phyloP scores from a whole-genome alignment of 495 filamentous ascomycete species.

The Daldinia bambusicola region DNA sequence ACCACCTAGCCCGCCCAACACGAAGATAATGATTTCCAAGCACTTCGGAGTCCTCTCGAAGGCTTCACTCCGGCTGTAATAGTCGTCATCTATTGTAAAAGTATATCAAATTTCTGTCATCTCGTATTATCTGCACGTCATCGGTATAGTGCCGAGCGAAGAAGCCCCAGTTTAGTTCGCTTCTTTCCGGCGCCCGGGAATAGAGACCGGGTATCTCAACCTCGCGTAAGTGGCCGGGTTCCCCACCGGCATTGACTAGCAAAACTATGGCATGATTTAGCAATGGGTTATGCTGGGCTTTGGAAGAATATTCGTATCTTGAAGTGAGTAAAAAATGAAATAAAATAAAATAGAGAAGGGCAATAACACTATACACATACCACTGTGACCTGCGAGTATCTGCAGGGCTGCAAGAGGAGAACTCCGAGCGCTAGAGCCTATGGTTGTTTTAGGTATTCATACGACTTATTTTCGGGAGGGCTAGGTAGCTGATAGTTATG shows the following conservation, averaged over 20 bases:
- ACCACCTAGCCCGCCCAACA: constrained; percentile 59
- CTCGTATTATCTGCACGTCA: constrained; percentile 47
- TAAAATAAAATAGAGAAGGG: neutral
- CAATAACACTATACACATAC: constrained; percentile 12
- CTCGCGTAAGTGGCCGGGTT: constrained; percentile 40
- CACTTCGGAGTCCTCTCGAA: constrained; percentile 53
- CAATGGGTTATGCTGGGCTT: no score
- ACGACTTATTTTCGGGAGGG: constrained; percentile 43
- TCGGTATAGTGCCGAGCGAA: constrained; percentile 59
- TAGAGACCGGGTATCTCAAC: constrained; percentile 53
- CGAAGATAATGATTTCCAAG: constrained; percentile 63
- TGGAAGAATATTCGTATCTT: neutral
- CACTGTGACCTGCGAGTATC: constrained; percentile 65
- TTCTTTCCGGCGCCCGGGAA: constrained; percentile 63
- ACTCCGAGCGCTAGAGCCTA: constrained; percentile 74
- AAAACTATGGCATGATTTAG: constrained; percentile 29
- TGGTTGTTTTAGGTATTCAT: constrained; percentile 73
- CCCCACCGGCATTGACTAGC: constrained; percentile 44
- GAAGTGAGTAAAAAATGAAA: neutral
- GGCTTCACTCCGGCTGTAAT: constrained; percentile 52
- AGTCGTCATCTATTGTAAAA: constrained; percentile 45
- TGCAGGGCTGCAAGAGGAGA: constrained; percentile 69
- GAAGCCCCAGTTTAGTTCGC: constrained; percentile 56
- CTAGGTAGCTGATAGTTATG: constrained; percentile 22
- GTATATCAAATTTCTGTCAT: constrained; percentile 59